Evolutionary conservation across 352 stramenopile genomes (phyloP).

Genomic region (Phytophthora citricola): DNA sequence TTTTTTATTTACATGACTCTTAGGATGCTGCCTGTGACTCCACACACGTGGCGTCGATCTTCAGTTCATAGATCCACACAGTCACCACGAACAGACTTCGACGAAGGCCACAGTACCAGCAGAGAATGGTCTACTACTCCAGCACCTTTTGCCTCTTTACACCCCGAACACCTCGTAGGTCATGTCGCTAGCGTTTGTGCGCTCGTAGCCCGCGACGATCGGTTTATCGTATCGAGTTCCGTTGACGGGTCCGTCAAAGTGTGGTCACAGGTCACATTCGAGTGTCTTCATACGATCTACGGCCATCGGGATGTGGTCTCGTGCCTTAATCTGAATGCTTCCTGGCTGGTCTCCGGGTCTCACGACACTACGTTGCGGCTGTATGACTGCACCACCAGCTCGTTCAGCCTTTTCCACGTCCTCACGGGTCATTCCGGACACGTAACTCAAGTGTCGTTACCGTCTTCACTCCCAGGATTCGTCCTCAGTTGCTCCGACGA

Average conservation of each 20-base stretch:
- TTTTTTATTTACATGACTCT: neutral
- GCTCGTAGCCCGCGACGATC: slow-evolving; percentile 57
- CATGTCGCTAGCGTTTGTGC: slow-evolving; percentile 69
- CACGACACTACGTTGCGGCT: slow-evolving; percentile 70
- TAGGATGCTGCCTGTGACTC: slow-evolving; percentile 4
- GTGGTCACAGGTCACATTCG: slow-evolving; percentile 61
- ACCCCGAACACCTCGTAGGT: slow-evolving; percentile 56
- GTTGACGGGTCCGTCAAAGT: slow-evolving; percentile 77
- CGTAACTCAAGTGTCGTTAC: slow-evolving; percentile 62
- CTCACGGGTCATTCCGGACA: slow-evolving; percentile 61
- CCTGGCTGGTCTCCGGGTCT: slow-evolving; percentile 74
- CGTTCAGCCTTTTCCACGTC: slow-evolving; percentile 51
- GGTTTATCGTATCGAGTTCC: slow-evolving; percentile 68
- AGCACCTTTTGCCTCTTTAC: slow-evolving; percentile 17
- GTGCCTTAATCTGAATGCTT: slow-evolving; percentile 50
- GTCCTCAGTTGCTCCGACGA: slow-evolving; percentile 73
- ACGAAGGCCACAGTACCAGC: slow-evolving; percentile 14
- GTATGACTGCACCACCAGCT: slow-evolving; percentile 40
- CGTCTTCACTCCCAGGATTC: slow-evolving; percentile 22
- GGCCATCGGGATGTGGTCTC: slow-evolving; percentile 73
- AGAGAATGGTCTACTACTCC: slow-evolving; percentile 23
- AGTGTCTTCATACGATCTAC: slow-evolving; percentile 70
- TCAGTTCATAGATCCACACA: slow-evolving; percentile 18
- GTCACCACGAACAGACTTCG: slow-evolving; percentile 2
- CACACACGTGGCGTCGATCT: slow-evolving; percentile 13